Percentiles rank a stretch among this genome's conserved stretches.
These are phyloP conservation scores for Coemansia sp. DNA, from an alignment of 192 early-diverging fungal genomes.

Conservation along the genomic window DNA sequence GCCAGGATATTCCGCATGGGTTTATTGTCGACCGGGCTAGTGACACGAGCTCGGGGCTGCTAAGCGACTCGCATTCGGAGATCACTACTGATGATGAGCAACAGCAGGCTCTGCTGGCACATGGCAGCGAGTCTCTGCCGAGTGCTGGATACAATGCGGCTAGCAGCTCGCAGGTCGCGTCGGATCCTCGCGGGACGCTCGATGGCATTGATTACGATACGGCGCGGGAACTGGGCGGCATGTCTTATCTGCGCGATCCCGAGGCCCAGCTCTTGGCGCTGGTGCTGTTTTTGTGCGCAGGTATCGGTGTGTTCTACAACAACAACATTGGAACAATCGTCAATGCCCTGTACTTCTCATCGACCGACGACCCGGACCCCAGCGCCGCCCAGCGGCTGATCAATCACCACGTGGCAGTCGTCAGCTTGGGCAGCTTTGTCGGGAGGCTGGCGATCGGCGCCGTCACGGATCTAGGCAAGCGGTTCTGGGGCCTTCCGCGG, in stretches of 20 bases:
- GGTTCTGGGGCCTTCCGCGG: conserved; percentile 43
- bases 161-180: background rate
- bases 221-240: conserved; percentile 50
- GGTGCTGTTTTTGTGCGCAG: conserved; percentile 53
- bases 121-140: background rate
- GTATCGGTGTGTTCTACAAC: conserved; percentile 58
- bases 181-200: conserved; percentile 2
- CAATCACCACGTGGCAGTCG: conserved; percentile 51
- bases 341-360: conserved; percentile 55
- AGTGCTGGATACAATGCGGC: conserved; percentile 13
- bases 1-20: conserved; percentile 33
- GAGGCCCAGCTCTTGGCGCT: conserved; percentile 54
- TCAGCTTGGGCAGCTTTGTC: conserved; percentile 52
- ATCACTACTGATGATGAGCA: conserved; percentile 17
- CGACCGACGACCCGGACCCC: conserved; percentile 18
- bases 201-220: conserved; percentile 55
- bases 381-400: conserved; percentile 53
- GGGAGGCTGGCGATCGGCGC: conserved; percentile 49
- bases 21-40: conserved; percentile 42
- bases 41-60: conserved; percentile 25
- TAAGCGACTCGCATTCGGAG: conserved; percentile 5
- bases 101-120: conserved; percentile 18
- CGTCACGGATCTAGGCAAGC: conserved; percentile 46
- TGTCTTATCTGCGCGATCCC: conserved; percentile 44
- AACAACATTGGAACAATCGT: conserved; percentile 58